Evolutionary conservation across 2,329 filamentous ascomycete genomes (phyloP), one percentile per base, ranked within the genome.

Genomic region (Venturia pyrina): DNA sequence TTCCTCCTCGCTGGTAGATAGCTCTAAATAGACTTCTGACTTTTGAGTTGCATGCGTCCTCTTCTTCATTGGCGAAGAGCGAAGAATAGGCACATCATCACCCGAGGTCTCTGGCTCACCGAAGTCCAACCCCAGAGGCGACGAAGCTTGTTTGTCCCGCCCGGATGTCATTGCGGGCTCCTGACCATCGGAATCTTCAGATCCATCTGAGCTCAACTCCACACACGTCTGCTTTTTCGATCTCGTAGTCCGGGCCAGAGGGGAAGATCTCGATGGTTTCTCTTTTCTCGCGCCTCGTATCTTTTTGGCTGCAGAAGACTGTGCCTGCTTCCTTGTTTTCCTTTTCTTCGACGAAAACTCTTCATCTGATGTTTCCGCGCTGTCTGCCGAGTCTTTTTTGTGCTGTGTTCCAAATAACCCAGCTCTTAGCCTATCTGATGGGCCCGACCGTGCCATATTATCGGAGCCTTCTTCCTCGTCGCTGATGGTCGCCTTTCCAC

Each of bases 41-140:
- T 59, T 66, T 10, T 60, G 41, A 50, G 13, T 21, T 13, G 37
- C 28, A 15, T 40, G 56, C 13, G 21, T 19, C n/a, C 17, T 65
- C 37, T 44, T 66, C 24, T 53, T 66, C 21, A 24, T 21, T n/a
- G 65, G 43, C n/a, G 65, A 63, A 3, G 65, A 66, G 17, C 59
- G 43, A 62, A 66, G 28, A 34, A 19, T 50, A 41, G 63, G 53
- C 21, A 48, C 46, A 21, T 66, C 65, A 40, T 66, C 65, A 8
- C 65, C 65, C 10, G 53, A 62, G 21, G 65, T 63, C 46, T 66
- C 65, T 50, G 65, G 46, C 60, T 66, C 65, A 10, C 28, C 65
- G 32, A 66, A 28, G 5, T 40, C 64, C 15, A 59, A 24, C 5
- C 28, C 64, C 5, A n/a, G 28, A n/a, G 32, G 15, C 62, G 46